phyloP scores from a whole-genome alignment of 495 filamentous ascomycete species.

The Talaromyces adpressus region DNA sequence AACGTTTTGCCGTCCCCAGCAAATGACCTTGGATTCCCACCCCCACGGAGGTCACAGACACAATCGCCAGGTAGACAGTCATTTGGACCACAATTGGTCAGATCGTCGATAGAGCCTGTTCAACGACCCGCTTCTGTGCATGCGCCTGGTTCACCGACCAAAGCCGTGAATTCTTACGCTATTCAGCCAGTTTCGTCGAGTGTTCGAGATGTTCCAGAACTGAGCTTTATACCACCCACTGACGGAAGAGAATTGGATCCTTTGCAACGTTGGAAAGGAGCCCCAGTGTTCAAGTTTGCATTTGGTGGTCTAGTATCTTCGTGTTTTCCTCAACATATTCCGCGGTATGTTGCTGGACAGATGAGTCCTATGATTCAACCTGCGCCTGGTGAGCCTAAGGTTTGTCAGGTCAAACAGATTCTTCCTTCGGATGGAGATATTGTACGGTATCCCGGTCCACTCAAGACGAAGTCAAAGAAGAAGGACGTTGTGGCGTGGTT shows the following conservation, averaged over 20 bases:
- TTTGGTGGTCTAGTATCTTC: constrained; percentile 77
- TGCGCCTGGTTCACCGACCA: constrained; percentile 43
- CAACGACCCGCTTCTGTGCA: constrained; percentile 66
- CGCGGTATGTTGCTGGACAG: constrained; percentile 72
- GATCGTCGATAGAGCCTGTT: constrained; percentile 44
- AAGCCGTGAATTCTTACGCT: constrained; percentile 30
- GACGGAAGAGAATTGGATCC: constrained; percentile 78
- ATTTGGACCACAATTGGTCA: constrained; percentile 37
- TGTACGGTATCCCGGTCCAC: constrained; percentile 79
- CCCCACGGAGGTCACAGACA: constrained; percentile 73
- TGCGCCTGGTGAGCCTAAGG: constrained; percentile 75
- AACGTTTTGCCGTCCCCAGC: constrained; percentile 14
- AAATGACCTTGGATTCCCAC: constrained; percentile 27
- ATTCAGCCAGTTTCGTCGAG: constrained; percentile 20
- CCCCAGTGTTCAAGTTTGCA: constrained; percentile 80
- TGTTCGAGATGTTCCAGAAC: constrained; percentile 32
- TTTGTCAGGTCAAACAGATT: constrained; percentile 61
- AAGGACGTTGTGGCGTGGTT: constrained; percentile 88
- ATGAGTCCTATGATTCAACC: constrained; percentile 70
- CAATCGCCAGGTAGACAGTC: constrained; percentile 66
- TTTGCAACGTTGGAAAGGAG: constrained; percentile 82
- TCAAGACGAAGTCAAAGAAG: constrained; percentile 86
- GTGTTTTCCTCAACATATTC: constrained; percentile 83
- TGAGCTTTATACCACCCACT: constrained; percentile 55
- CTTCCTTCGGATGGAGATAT: constrained; percentile 62